Base-by-base conservation (phyloP, 2,329 filamentous ascomycete species). In the Macrophomina pseudophaseolina region DNA sequence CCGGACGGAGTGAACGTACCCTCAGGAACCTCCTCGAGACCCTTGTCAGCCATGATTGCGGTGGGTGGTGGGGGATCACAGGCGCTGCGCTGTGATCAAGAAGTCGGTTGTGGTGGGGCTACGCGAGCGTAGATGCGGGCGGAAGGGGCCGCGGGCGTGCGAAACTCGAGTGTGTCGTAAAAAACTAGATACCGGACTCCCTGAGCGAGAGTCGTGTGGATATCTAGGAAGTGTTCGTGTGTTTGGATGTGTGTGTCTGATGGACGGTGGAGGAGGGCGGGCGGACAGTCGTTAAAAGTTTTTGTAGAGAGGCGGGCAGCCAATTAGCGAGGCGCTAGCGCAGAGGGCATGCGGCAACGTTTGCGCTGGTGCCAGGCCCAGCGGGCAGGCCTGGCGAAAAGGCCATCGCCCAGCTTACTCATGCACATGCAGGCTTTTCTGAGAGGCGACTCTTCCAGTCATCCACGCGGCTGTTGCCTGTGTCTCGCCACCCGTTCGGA, bases 31-130 rank as follows among this genome's bases (percentile, higher is more conserved):
- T 98, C 94, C 88, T 97, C 94, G 86, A 98, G 93, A 88, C 94
- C 94, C 88, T 97, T 91, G 82, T 90, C 90, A 93, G 94, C 94
- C 94, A 98, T 98, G 88, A 91, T 97, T 94, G 92, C 90, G 90
- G 84, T 77, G 62, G 53, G 70, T 72, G 76, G 78, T 78, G 69
- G 67, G 78, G 79, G 82, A 88, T 86, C 90, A 88, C 91, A 92
- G 91, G 89, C 90, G 82, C 84, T 84, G 89, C 72, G 70, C 75
- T 75, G 75, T 75, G 77, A 76, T 77, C 75, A 72, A 44, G 44
- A 62, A 53, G 65, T 38, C 67, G 66, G 59, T 69, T 71, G 70
- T 78, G 73, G 75, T 74, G 75, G 76, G 72, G 78, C 72, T 75
- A 72, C 70, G 74, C 74, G 77, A 72, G 78, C 78, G 72, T 76